Base-by-base conservation (phyloP, 148 eudicot genomes). In the Chenopodium quinoa region DNA sequence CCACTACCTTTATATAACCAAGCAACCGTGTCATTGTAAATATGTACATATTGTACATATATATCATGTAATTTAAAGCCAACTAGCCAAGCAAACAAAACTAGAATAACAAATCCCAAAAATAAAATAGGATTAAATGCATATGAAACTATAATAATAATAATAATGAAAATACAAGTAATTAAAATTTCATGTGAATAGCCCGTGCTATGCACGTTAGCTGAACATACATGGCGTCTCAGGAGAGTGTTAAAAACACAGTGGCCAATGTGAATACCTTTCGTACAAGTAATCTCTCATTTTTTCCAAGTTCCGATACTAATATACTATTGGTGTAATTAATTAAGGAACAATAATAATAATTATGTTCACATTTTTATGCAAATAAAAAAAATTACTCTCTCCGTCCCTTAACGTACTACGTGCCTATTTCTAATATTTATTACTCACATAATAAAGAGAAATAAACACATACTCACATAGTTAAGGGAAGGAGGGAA, bases 1-100 rank as follows among this genome's bases (percentile, higher is more conserved):
- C 14, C 54, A 50, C 12, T 50, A 50, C 54, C 54, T 50, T 58
- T 65, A 65, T n/a, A 76, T 46, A 9, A 44, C 27, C 27, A 78
- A 78, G 80, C 72, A 66, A 78, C 62, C 80, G 80, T 78, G 80
- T 50, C 5, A 40, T 40, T 40, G 8, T 40, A 40, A 40, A 40
- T 5, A 0, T 40, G 44, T 40, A 40, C 8, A 40, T 5, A 40
- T 77, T 78, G 80, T 52, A 44, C 72, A 65, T 65, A n/a, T 25
- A 19, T 65, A 25, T 65, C 69, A 65, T 25, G 69, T 3, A 50
- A 50, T 50, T 50, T 9, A 65, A 65, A 25, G 68, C 31, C 27
- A 27, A 27, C 27, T 27, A 27, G 27, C 27, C 68, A 65, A 65
- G 69, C 69, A 65, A 65, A 65, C 69, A n/a, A 22, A 9, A n/a